Evolutionary conservation across 192 early-diverging fungal species (phyloP).

Genomic region (Rhizophagus sp.): DNA sequence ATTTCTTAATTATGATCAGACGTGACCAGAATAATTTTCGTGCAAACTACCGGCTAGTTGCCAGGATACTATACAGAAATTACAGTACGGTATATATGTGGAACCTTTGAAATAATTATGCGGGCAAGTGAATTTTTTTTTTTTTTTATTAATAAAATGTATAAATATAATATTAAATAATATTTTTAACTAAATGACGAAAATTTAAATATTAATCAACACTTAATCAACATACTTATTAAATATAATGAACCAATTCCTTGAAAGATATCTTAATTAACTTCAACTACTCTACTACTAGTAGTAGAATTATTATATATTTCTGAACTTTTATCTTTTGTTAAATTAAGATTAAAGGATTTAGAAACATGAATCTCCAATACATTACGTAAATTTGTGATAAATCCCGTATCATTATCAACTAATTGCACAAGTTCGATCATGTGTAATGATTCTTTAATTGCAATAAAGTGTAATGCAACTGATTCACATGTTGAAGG

Average conservation of each 20-base stretch:
- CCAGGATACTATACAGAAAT: too few species aligned
- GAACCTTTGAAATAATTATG: too few species aligned
- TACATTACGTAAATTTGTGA: slow-evolving; percentile 53
- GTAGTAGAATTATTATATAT: neutral
- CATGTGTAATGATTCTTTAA: slow-evolving; percentile 57
- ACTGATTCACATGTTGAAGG: slow-evolving; percentile 59
- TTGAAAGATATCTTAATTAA: neutral
- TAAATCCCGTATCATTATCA: slow-evolving; percentile 63
- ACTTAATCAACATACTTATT: too few species aligned
- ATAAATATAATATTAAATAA: too few species aligned
- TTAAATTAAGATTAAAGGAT: neutral
- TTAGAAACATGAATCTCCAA: slow-evolving; percentile 28
- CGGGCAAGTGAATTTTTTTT: too few species aligned
- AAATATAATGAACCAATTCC: neutral
- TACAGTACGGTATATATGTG: too few species aligned
- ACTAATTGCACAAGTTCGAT: slow-evolving; percentile 60
- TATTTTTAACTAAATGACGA: too few species aligned
- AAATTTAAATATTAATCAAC: too few species aligned
- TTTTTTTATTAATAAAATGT: too few species aligned
- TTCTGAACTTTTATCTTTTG: neutral
- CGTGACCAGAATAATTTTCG: too few species aligned
- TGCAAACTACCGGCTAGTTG: too few species aligned
- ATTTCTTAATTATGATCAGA: too few species aligned
- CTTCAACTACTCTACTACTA: neutral
- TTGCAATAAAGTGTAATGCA: slow-evolving; percentile 58